Evolutionary conservation across 169 alveolate genomes (phyloP).

Genomic region (Perkinsus olseni): DNA sequence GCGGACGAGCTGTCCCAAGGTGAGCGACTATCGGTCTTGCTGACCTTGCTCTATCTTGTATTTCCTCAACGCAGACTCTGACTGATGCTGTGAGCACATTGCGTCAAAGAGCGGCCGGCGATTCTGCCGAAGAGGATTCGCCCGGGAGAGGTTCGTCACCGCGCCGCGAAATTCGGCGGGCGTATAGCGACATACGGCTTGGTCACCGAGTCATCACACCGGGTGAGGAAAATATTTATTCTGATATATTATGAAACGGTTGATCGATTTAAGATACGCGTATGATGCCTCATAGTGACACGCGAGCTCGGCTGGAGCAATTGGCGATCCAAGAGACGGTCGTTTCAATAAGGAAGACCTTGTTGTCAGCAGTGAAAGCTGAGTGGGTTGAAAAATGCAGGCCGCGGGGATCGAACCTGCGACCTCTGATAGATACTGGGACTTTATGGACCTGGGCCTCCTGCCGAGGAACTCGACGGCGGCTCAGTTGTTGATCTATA

Average conservation of each 20-base stretch:
- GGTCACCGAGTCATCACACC: not conserved
- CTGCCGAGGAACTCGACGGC: not conserved
- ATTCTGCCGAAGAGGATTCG: not conserved
- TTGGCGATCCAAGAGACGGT: not conserved
- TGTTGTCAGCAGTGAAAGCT: not conserved
- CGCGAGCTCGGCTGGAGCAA: not conserved
- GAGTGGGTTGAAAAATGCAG: not conserved
- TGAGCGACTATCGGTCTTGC: not conserved
- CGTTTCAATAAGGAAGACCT: not conserved
- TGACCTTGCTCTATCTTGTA: not conserved
- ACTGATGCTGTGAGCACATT: not conserved
- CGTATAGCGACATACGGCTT: not conserved
- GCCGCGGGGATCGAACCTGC: not conserved
- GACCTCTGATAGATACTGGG: not conserved
- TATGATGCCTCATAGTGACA: not conserved
- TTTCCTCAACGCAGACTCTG: not conserved
- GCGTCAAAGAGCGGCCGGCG: not conserved
- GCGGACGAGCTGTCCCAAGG: not conserved
- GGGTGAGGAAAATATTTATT: not conserved
- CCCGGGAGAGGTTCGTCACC: not conserved
- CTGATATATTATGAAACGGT: not conserved
- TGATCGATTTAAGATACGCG: constrained; percentile 2
- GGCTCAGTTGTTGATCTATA: not conserved
- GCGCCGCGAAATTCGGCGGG: not conserved
- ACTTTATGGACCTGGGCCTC: not conserved